Evolutionary conservation across 768 basidiomycete genomes (phyloP).

Genomic region (Mycena belliarum): DNA sequence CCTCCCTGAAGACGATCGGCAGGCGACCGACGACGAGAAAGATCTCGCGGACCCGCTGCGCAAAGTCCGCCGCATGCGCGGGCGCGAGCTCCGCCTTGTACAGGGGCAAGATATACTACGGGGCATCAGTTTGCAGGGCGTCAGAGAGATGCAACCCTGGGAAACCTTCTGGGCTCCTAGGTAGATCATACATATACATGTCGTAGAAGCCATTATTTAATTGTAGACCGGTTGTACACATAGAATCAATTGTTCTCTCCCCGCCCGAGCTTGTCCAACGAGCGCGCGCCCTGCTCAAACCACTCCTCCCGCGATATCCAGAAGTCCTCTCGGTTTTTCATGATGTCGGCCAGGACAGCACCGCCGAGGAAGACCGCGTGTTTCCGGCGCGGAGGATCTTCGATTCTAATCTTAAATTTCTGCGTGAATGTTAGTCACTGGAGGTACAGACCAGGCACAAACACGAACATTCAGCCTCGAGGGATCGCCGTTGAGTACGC

Average conservation of each 20-base stretch:
- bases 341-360: conserved; percentile 97
- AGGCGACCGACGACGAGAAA: conserved; percentile 74
- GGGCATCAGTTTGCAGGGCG: conserved; percentile 37
- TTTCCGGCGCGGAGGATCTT: conserved; percentile 96
- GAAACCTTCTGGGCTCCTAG: conserved; percentile 42
- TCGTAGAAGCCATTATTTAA: conserved; percentile 13
- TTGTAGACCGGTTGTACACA: conserved; percentile 13
- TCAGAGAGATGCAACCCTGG: conserved; percentile 44
- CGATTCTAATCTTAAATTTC: conserved; percentile 99
- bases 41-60: conserved; percentile 68
- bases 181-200: not conserved
- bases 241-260: conserved; percentile 43
- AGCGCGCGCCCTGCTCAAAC: conserved; percentile 83
- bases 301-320: conserved; percentile 95
- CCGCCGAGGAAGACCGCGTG: conserved; percentile 99
- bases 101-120: conserved; percentile 74
- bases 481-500: conserved; percentile 84
- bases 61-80: conserved; percentile 72
- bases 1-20: conserved; percentile 60
- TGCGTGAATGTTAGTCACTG: conserved; percentile 33
- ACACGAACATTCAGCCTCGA: conserved; percentile 79
- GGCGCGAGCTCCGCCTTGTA: conserved; percentile 82
- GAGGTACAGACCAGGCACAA: not conserved
- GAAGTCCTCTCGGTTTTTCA: conserved; percentile 93
- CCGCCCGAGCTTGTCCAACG: conserved; percentile 86